Evolutionary conservation across 2,329 filamentous ascomycete genomes (phyloP), one percentile per base, ranked within the genome.

Genomic region (Sclerotinia minor): DNA sequence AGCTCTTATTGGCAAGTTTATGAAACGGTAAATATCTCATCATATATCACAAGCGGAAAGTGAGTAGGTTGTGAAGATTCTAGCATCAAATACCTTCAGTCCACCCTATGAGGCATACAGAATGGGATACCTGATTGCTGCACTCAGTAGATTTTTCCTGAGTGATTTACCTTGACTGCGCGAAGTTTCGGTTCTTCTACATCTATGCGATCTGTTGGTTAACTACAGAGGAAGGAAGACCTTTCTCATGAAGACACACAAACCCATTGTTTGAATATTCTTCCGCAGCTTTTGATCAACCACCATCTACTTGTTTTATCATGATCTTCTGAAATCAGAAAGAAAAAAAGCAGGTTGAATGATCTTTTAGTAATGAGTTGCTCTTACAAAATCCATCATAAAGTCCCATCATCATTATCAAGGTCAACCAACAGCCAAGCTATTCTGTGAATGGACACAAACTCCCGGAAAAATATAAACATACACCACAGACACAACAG

Each of bases 11-110:
- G 21, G 29, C 32, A 7, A 35, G 21, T 13, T 54, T 21, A 13
- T 54, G 52, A 35, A 35, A 54, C 52, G 21, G 29, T 29, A 54
- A 29, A 54, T 54, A 55, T 35, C 19, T 55, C 29, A 38, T 55
- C 29, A 15, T 55, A 54, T 19, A 35, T 55, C 29, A 15, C 11
- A 2, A 21, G 29, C 38, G 52, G 3, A 38, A 38, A 55, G 53
- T 15, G 29, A 19, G 21, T n/a, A 55, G 29, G 19, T 38, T 4
- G n/a, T 13, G 15, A n/a, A 32, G 32, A 21, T 8, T n/a, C 29
- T 38, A 13, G 9, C 29, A 35, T 9, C 19, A 54, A 54, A n/a
- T n/a, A 1, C 35, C 19, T 55, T 32, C n/a, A 2, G 11, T 15
- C 17, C 38, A 5, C 13, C 4, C 5, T 17, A 41, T 17, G 38